phyloP scores from a whole-genome alignment of 2,329 filamentous ascomycete species.

The Colletotrichum sansevieriae region DNA sequence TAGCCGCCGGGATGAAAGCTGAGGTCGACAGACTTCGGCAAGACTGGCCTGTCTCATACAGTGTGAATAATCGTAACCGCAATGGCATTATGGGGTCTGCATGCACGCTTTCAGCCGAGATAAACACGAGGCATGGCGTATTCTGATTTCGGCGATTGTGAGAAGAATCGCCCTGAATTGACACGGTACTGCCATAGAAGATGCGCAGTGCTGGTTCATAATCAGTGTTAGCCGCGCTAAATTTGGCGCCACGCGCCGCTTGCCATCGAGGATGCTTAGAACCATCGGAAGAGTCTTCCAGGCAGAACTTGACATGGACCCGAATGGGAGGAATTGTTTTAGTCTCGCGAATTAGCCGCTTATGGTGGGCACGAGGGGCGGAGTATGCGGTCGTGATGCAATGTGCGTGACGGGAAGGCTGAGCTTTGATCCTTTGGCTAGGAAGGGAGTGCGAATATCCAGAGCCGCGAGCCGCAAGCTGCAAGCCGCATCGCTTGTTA shows the following conservation, averaged over 20 bases:
- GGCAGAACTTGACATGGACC: not conserved
- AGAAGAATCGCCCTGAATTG: not conserved
- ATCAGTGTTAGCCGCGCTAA: slow-evolving; percentile 27
- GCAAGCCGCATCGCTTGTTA: slow-evolving; percentile 39
- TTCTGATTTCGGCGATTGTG: not conserved
- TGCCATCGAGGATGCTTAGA: not conserved
- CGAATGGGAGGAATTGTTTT: slow-evolving; percentile 6
- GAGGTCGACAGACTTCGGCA: slow-evolving; percentile 1
- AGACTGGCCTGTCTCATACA: not conserved
- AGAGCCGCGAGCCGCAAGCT: slow-evolving; percentile 41
- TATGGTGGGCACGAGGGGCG: slow-evolving; percentile 32
- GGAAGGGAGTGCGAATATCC: slow-evolving; percentile 40
- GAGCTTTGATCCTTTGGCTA: slow-evolving; percentile 24
- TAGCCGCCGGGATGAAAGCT: slow-evolving; percentile 18
- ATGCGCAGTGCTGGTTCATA: not conserved
- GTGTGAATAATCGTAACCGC: too few species aligned
- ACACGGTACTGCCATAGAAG: not conserved
- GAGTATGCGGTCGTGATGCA: slow-evolving; percentile 36
- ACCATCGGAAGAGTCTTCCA: not conserved
- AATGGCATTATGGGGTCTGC: slow-evolving; percentile 6
- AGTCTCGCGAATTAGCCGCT: slow-evolving; percentile 27
- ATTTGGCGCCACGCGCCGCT: slow-evolving; percentile 37
- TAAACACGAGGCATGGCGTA: slow-evolving; percentile 22
- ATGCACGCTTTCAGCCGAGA: slow-evolving; percentile 12
- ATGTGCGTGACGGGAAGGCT: slow-evolving; percentile 41